Percentiles rank a stretch among this genome's conserved stretches.
Conservation (phyloP, 345 rosid genomes). For the Erysimum cheiranthoides region DNA sequence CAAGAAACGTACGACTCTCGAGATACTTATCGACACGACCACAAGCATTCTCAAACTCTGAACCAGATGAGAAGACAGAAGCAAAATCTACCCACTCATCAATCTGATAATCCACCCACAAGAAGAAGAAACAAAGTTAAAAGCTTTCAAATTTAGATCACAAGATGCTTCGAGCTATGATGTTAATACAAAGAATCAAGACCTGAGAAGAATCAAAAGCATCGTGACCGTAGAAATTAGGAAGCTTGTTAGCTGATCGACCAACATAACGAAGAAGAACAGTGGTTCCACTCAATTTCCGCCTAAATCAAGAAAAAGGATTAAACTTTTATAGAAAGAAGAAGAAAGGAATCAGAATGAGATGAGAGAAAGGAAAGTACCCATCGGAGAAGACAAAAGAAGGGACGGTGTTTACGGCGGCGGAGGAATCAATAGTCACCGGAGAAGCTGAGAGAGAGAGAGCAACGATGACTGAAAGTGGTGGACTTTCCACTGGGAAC, state of each 20-base stretch:
- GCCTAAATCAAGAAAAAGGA: slow-evolving; percentile 44
- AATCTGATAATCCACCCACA: slow-evolving; percentile 49
- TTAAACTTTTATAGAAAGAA: not conserved
- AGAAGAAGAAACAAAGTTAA: not conserved
- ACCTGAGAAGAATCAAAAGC: slow-evolving; percentile 70
- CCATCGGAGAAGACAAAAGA: slow-evolving; percentile 63
- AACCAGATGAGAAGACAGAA: slow-evolving; percentile 66
- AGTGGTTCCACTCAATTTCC: slow-evolving; percentile 56
- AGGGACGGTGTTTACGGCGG: slow-evolving; percentile 49
- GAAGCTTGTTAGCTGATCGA: slow-evolving; percentile 51
- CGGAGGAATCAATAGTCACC: slow-evolving; percentile 43
- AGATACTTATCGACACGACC: slow-evolving; percentile 58
- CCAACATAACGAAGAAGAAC: slow-evolving; percentile 73
- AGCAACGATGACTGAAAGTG: slow-evolving; percentile 67
- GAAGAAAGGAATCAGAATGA: not conserved
- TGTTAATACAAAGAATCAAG: not conserved
- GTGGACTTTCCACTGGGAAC: slow-evolving; percentile 64
- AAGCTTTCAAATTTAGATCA: too few species aligned
- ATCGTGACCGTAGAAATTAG: slow-evolving; percentile 57
- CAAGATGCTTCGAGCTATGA: not conserved
- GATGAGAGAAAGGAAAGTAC: slow-evolving; percentile 42
- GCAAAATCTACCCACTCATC: slow-evolving; percentile 89
- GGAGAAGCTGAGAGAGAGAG: slow-evolving; percentile 56
- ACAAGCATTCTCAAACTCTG: slow-evolving; percentile 88
- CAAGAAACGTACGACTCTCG: slow-evolving; percentile 64